Base-by-base conservation (phyloP, 495 filamentous ascomycete genomes). In the Sporormia fimetaria region DNA sequence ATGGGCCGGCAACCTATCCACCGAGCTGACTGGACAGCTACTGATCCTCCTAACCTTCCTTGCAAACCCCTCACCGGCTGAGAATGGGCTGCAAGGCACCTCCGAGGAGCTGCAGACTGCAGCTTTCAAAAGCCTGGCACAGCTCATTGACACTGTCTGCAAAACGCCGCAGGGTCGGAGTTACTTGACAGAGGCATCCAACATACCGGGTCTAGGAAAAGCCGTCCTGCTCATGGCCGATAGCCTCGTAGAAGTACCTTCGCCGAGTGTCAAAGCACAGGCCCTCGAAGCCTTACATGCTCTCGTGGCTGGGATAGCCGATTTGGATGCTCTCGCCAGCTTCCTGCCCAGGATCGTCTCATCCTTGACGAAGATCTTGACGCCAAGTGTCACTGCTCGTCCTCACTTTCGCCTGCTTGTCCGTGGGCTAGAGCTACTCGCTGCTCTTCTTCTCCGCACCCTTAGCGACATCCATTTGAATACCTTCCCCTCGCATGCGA, bases 261-360 rank as follows among this genome's bases (percentile, higher is more conserved):
- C 79, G 1, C 55, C 70, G 34, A 66, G 73, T 22, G 61, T 87
- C 3, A 84, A 84, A 49, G 44, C 80, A 2, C 66, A 78, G 36
- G 83, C 83, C 4, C 62, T 83, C 3, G 55, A 62, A 9, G 73
- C 83, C 15, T 58, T 93, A n/a, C 54, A 76, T 9, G 66, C 68
- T 5, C 63, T 92, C 21, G 71, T 77, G 42, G 45, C 54, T 10
- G 71, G 73, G 15, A 68, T 93, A 12, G 70, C 63, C 41, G 81
- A 90, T 55, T 69, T 69, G 33, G 68, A 82, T 7, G 73, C 83
- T 3, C 67, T 93, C 33, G 80, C 81, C 3, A 83, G 72, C 33
- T 87, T 96, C 48, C 73, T 95, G 51, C 90, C 90, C 6, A 83
- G 92, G 6, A 85, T 86, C 3, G 76, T 94, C 1, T 94, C 88